Percentiles rank a stretch among this genome's conserved stretches.
phyloP scores from a whole-genome alignment of 2,329 filamentous ascomycete species.

The Venturia oleaginea region DNA sequence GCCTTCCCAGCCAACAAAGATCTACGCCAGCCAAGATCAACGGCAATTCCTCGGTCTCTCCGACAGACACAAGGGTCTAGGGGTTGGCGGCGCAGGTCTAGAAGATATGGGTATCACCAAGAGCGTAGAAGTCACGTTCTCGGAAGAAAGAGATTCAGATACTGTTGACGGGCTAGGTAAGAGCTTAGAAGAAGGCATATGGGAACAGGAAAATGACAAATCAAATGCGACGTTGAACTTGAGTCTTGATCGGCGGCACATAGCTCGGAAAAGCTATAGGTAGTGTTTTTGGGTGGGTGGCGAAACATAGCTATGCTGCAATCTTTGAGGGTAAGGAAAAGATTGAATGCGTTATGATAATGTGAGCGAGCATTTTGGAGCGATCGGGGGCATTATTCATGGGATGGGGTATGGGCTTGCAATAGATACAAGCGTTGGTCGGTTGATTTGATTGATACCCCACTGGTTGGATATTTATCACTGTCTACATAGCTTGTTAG shows the following conservation, averaged over 20 bases:
- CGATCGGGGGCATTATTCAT: too few relatives aligned
- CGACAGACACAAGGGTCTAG: not conserved
- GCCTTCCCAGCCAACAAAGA: not conserved
- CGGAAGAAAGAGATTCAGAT: not conserved
- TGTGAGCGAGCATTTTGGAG: not conserved
- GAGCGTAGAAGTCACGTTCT: conserved; percentile 8
- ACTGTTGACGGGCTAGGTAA: not conserved
- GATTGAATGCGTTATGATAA: not conserved
- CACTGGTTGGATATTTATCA: not conserved
- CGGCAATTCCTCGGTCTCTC: not conserved
- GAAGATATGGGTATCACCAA: conserved; percentile 7
- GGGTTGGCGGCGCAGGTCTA: not conserved
- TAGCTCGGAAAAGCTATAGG: not conserved
- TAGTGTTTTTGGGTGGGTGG: not conserved
- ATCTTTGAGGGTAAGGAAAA: too few relatives aligned
- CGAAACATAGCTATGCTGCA: too few relatives aligned
- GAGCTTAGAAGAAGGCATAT: not conserved
- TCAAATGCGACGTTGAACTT: not conserved
- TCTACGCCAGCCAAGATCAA: not conserved
- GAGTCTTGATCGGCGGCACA: not conserved
- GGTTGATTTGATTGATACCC: not conserved
- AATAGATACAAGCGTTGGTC: not conserved
- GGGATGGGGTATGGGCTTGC: not conserved
- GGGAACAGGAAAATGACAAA: not conserved
- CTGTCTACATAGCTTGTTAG: too few relatives aligned